A percentile compares a stretch with the other conserved stretches of the same genome.
phyloP scores from a whole-genome alignment of 2,329 filamentous ascomycete genomes.

The Sclerotinia glacialis region DNA sequence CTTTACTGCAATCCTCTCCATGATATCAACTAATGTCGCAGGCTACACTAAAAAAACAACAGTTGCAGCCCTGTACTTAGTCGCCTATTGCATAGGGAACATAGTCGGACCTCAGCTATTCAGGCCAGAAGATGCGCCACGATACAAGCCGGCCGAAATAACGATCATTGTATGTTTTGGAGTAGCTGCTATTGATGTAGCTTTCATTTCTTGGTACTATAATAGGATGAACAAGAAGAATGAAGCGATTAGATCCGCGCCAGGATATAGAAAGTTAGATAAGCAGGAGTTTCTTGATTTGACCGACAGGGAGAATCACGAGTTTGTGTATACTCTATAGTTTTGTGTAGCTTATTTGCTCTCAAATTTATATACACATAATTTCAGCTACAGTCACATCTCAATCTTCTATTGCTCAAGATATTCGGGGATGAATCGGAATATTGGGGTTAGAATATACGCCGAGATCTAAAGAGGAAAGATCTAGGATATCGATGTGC shows the following conservation, averaged over 20 bases:
- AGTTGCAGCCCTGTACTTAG: slow-evolving; percentile 45
- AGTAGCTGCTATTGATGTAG: slow-evolving; percentile 29
- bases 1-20: slow-evolving; percentile 38
- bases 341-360: not conserved
- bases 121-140: slow-evolving; percentile 48
- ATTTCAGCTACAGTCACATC: not conserved
- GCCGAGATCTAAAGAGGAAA: not conserved
- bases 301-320: slow-evolving; percentile 38
- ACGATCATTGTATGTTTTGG: slow-evolving; percentile 46
- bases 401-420: not conserved
- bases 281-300: slow-evolving; percentile 39
- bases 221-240: slow-evolving; percentile 34
- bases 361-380: not conserved
- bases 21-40: slow-evolving; percentile 46
- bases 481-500: not conserved
- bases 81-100: slow-evolving; percentile 53
- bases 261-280: slow-evolving; percentile 35
- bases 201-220: slow-evolving; percentile 35
- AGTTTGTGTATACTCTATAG: slow-evolving; percentile 39
- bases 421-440: too few species aligned
- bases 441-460: not conserved
- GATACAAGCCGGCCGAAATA: slow-evolving; percentile 41
- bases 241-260: slow-evolving; percentile 27
- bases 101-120: slow-evolving; percentile 48
- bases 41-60: slow-evolving; percentile 52